Percentiles rank a stretch among this genome's conserved stretches.
Conservation (phyloP, 2,329 filamentous ascomycete genomes). For the Fusarium xyrophilum region DNA sequence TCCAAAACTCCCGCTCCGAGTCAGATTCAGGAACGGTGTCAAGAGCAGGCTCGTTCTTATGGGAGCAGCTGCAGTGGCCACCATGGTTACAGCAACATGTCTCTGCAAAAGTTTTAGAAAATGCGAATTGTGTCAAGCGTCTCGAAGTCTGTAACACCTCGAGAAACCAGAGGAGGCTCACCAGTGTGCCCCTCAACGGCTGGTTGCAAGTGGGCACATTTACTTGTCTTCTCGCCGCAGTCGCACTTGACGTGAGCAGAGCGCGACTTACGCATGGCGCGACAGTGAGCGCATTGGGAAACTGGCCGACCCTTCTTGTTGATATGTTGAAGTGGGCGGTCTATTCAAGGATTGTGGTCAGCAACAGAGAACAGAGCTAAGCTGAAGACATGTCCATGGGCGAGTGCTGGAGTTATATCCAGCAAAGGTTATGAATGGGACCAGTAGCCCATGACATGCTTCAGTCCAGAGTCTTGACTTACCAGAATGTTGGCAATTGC, state of each 20-base stretch:
- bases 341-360: constrained; percentile 55
- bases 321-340: constrained; percentile 90
- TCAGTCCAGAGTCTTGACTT: constrained; percentile 49
- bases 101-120: constrained; percentile 51
- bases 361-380: constrained; percentile 21
- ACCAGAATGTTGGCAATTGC: constrained; percentile 97
- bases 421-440: not conserved
- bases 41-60: constrained; percentile 67
- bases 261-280: constrained; percentile 93
- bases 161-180: constrained; percentile 49
- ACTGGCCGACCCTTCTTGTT: constrained; percentile 98
- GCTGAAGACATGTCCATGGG: not conserved
- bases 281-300: constrained; percentile 97
- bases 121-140: constrained; percentile 9
- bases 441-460: not conserved
- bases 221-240: constrained; percentile 89
- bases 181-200: constrained; percentile 65
- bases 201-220: constrained; percentile 67
- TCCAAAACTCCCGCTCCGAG: constrained; percentile 57
- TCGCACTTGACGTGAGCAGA: constrained; percentile 95
- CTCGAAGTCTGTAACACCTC: constrained; percentile 3
- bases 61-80: constrained; percentile 68
- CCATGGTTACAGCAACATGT: constrained; percentile 76
- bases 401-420: not conserved
- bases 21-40: constrained; percentile 71